These are phyloP conservation scores for Baeospora myosura DNA, from an alignment of 1,284 basidiomycete species.

Conservation along the genomic window DNA sequence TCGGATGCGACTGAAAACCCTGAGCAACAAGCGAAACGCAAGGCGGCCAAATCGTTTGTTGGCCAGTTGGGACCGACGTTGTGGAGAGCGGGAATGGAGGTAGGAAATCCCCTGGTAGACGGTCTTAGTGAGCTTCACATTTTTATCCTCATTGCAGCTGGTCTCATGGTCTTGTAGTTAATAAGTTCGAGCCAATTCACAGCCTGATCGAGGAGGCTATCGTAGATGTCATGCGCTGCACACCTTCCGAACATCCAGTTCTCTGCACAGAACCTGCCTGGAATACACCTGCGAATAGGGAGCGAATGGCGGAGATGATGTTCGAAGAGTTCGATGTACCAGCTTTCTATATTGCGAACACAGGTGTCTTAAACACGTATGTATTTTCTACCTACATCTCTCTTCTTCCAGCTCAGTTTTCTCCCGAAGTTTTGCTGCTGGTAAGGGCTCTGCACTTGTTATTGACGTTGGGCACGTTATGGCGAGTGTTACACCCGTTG, in stretches of 20 bases:
- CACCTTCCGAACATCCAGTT: conserved; percentile 80
- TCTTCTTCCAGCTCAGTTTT: background rate
- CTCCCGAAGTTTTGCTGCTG: conserved; percentile 77
- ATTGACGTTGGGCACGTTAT: conserved; percentile 89
- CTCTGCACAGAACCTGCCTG: conserved; percentile 94
- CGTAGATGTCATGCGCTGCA: conserved; percentile 66
- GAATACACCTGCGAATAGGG: conserved; percentile 86
- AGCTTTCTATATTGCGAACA: conserved; percentile 95
- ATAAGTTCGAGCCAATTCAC: conserved; percentile 72
- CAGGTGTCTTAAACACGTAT: conserved; percentile 90
- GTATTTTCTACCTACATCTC: conserved; percentile 24
- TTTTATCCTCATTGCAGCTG: conserved; percentile 2
- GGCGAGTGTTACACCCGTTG: conserved; percentile 89
- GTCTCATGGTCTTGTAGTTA: conserved; percentile 40
- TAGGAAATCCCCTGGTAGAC: conserved; percentile 79
- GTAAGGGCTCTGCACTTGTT: conserved; percentile 92
- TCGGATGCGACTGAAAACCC: conserved; percentile 33
- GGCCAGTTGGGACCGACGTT: conserved; percentile 90
- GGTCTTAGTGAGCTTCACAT: conserved; percentile 64
- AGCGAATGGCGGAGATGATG: conserved; percentile 92
- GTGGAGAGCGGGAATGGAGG: conserved; percentile 85
- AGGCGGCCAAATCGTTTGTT: conserved; percentile 68
- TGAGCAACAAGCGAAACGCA: conserved; percentile 23
- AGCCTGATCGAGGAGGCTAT: conserved; percentile 73
- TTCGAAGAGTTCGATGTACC: conserved; percentile 95